Conservation (phyloP, 225 moss, liverwort and hornwort genomes). For the Marchantia polymorpha region DNA sequence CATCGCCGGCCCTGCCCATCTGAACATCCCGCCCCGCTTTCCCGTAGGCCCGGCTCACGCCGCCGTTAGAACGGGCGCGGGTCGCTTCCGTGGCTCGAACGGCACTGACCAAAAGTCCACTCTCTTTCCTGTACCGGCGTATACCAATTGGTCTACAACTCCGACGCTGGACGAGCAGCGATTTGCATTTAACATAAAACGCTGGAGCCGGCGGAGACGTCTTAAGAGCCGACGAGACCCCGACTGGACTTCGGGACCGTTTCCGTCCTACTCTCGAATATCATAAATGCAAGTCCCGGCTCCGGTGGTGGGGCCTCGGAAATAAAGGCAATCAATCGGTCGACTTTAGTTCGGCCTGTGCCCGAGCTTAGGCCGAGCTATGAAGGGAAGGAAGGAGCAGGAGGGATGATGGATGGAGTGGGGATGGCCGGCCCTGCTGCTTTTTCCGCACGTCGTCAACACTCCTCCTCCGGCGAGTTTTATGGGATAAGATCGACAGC, state of each 20-base stretch:
- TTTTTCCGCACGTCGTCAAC: background rate
- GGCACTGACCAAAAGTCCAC: slow-evolving; percentile 9
- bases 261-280: background rate
- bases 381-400: no score
- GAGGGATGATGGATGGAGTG: background rate
- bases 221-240: background rate
- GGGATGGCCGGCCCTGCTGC: background rate
- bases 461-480: background rate
- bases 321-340: background rate
- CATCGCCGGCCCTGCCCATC: background rate
- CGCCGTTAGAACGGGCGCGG: slow-evolving; percentile 1
- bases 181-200: background rate
- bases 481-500: background rate
- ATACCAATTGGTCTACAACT: slow-evolving; percentile 3
- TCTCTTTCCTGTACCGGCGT: background rate
- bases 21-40: background rate
- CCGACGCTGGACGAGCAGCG: background rate
- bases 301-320: background rate
- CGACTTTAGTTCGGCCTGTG: background rate
- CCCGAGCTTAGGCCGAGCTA: background rate
- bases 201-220: background rate
- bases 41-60: slow-evolving; percentile 2
- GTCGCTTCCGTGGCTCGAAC: slow-evolving; percentile 6
- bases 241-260: background rate
- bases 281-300: background rate